Evolutionary conservation across 495 filamentous ascomycete genomes (phyloP), one percentile per base, ranked within the genome.

Genomic region (Lophium mytilinum): DNA sequence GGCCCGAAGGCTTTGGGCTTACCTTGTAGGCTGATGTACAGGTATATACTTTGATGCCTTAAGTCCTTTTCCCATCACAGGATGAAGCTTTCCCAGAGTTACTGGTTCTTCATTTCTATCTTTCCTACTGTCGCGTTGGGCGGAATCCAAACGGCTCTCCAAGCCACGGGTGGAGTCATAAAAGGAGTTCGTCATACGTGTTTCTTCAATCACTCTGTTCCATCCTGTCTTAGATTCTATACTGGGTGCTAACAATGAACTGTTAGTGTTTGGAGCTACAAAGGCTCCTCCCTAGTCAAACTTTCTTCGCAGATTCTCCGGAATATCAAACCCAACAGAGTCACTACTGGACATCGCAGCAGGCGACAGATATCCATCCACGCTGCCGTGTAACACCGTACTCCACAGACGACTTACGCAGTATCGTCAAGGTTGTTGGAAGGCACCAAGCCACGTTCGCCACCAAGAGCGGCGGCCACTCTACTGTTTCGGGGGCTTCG

Each of bases 381-480:
- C 1, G 11, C 14, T 53, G 55, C 40, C 17, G 18, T 34, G 55
- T 57, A 6, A 17, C 52, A 8, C 55, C 55, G 7, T 24, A 17
- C 21, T 21, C 46, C 14, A 36, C 55, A 4, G 1, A 39, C 9
- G 57, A 60, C 10, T 1, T 60, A 4, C 4, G 12, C 41, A 11
- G 7, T 24, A 18, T 56, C 37, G 19, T 60, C 19, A 14, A 37
- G 9, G 34, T 43, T 10, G 15, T 57, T 4, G 37, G 4, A 4
- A 40, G 30, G 1, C 10, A n/a, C 21, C 55, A 52, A 53, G 39
- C 36, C 11, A 11, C 15, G 19, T 63, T 61, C 50, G 57, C 66
- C 11, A 36, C 64, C 35, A 52, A 62, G 14, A 67, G 66, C 55
- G 66, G 66, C 49, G 66, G 52, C 14, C 52, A 59, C 37, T 17